These are phyloP conservation scores for Mucor circinelloides DNA, from an alignment of 371 early-diverging fungal species.

Conservation along the genomic window DNA sequence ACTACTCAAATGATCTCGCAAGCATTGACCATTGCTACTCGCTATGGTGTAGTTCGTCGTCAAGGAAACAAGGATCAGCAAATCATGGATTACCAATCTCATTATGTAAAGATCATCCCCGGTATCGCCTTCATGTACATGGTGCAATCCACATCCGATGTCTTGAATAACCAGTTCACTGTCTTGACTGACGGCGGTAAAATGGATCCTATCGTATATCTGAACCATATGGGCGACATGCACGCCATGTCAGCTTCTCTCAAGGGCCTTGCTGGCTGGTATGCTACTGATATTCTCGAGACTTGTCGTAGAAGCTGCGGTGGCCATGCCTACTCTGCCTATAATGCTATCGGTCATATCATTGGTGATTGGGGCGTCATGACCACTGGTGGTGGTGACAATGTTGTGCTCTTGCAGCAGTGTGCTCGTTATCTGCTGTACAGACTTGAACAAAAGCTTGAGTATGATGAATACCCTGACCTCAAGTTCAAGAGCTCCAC, in stretches of 20 bases:
- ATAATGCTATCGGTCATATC: conserved; percentile 66
- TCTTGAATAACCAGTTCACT: conserved; percentile 31
- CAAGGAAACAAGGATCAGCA: conserved; percentile 69
- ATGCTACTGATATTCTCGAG: conserved; percentile 62
- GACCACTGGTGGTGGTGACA: conserved; percentile 78
- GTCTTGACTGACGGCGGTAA: conserved; percentile 43
- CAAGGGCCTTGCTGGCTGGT: conserved; percentile 61
- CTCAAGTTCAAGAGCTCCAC: conserved; percentile 42
- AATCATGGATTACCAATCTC: conserved; percentile 72
- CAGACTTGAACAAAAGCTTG: conserved; percentile 30
- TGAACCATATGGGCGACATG: conserved; percentile 63
- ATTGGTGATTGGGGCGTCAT: conserved; percentile 70
- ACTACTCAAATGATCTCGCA: conserved; percentile 49
- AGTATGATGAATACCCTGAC: conserved; percentile 28
- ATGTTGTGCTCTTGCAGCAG: conserved; percentile 69
- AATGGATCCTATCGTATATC: conserved; percentile 47
- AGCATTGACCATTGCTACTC: conserved; percentile 65
- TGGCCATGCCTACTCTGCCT: conserved; percentile 67
- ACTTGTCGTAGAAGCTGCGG: conserved; percentile 62
- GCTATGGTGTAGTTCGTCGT: conserved; percentile 69
- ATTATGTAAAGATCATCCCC: conserved; percentile 61
- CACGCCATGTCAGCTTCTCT: conserved; percentile 63
- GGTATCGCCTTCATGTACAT: conserved; percentile 64
- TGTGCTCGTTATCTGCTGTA: conserved; percentile 38
- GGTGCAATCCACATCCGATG: conserved; percentile 19